Conservation (phyloP, 192 early-diverging fungal genomes). For the Coemansia aciculifera region DNA sequence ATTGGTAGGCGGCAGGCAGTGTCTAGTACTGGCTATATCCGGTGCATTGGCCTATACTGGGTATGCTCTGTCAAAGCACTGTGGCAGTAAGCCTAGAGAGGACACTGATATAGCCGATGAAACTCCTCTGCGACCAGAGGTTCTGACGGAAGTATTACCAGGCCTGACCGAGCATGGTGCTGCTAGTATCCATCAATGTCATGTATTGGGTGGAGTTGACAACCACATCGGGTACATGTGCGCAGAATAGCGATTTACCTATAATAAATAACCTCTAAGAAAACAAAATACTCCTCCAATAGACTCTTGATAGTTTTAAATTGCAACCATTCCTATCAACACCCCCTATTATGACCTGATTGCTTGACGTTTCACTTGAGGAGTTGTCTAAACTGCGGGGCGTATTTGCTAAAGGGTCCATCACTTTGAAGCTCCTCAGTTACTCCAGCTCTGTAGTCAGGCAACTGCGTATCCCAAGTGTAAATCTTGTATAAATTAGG, state of each 20-base stretch:
- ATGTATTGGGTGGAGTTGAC: constrained; percentile 41
- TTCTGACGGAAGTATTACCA: background rate
- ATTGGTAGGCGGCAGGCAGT: background rate
- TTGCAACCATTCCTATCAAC: background rate
- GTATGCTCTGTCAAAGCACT: background rate
- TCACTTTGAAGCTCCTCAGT: background rate
- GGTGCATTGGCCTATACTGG: background rate
- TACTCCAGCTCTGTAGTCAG: background rate
- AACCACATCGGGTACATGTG: constrained; percentile 44
- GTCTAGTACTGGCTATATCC: background rate
- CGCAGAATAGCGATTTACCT: constrained; percentile 20
- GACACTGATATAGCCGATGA: background rate
- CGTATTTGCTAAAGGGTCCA: background rate
- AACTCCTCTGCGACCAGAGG: background rate
- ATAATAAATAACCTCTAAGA: background rate
- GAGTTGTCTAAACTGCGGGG: no score
- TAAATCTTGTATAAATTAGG: background rate
- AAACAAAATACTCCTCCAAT: background rate
- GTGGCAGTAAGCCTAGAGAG: background rate
- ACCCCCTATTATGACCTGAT: background rate
- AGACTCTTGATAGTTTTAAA: background rate
- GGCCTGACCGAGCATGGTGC: background rate
- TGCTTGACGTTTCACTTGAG: background rate
- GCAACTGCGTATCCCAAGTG: background rate
- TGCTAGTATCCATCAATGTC: background rate